Evolutionary conservation across 257 asterid species (phyloP), one percentile per base, ranked within the genome.

Genomic region (Solanum etuberosum): DNA sequence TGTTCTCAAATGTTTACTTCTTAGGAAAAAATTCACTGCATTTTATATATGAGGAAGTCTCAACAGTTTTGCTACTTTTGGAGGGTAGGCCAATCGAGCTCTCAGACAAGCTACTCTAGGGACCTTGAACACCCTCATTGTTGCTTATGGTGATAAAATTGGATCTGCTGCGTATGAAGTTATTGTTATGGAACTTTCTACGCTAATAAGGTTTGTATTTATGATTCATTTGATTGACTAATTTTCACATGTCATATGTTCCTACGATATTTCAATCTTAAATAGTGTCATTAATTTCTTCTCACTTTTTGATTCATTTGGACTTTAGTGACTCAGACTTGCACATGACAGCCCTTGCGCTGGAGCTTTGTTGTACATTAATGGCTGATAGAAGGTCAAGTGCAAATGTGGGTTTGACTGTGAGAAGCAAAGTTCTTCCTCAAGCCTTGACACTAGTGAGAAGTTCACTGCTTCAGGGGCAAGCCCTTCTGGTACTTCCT

Each of bases 381-480:
- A 97, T 97, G 99, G 98, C 98, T 63, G 99, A 96, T 92, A 96
- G 92, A 90, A 96, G 98, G 90, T 93, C 99, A 82, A 95, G 94
- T 89, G 94, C 98, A 43, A 97, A 90, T 91, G 98, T 97, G 83
- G 99, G 98, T 78, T 87, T 91, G 90, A 94, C 98, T 40, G 99
- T 97, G 91, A 93, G 99, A 88, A 93, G 92, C 91, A 95, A 94
- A 94, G 98, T 97, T 92, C 97, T 97, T 77, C 99, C 99, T 9
- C 99, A 97, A 86, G 98, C 99, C 35, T 93, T 97, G 89, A 92
- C 94, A 86, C 87, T 97, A 86, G 92, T 96, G 73, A 92, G 94
- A 91, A 97, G 99, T 88, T 92, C 99, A 63, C 91, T 97, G 91
- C 98, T 97, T 85, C 99, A 97, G 91, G 99, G 99, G 35, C 99